These are phyloP conservation scores for Rhazya stricta DNA, from an alignment of 257 asterid species.

Conservation along the genomic window DNA sequence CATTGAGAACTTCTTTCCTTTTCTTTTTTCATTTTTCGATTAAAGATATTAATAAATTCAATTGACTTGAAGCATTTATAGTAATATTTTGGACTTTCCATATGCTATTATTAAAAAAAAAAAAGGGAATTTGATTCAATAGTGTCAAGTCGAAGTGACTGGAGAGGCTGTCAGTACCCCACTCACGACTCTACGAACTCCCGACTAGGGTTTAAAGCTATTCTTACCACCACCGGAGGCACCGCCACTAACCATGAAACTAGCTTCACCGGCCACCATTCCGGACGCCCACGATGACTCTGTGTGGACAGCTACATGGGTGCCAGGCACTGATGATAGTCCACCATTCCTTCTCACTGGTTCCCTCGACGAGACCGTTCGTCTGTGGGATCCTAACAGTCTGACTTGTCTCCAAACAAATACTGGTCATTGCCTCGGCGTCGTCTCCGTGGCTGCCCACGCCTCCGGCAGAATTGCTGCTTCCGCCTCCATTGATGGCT, in stretches of 20 bases:
- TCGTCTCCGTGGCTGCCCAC: conserved; percentile 84
- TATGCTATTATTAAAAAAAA: too few relatives aligned
- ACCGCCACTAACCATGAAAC: conserved; percentile 46
- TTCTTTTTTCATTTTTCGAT: too few relatives aligned
- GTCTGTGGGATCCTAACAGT: conserved; percentile 67
- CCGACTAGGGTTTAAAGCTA: conserved; percentile 15
- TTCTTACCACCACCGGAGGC: background rate
- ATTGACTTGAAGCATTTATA: too few relatives aligned
- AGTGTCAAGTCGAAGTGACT: background rate
- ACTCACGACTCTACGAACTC: background rate
- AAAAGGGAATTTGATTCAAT: too few relatives aligned
- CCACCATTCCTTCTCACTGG: conserved; percentile 76
- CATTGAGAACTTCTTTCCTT: too few relatives aligned
- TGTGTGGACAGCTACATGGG: conserved; percentile 95
- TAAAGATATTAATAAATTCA: too few relatives aligned
- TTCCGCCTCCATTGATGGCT: conserved; percentile 92
- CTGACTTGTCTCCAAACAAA: conserved; percentile 47
- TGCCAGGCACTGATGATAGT: conserved; percentile 51
- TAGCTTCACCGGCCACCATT: conserved; percentile 61
- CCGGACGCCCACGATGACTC: conserved; percentile 88
- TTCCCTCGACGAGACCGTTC: conserved; percentile 86
- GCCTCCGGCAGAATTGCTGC: conserved; percentile 94
- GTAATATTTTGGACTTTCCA: too few relatives aligned
- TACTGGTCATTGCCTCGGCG: conserved; percentile 96
- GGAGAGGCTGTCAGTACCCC: background rate